Evolutionary conservation across 148 eudicot genomes (phyloP).

Genomic region (Rhododendron williamsianum): DNA sequence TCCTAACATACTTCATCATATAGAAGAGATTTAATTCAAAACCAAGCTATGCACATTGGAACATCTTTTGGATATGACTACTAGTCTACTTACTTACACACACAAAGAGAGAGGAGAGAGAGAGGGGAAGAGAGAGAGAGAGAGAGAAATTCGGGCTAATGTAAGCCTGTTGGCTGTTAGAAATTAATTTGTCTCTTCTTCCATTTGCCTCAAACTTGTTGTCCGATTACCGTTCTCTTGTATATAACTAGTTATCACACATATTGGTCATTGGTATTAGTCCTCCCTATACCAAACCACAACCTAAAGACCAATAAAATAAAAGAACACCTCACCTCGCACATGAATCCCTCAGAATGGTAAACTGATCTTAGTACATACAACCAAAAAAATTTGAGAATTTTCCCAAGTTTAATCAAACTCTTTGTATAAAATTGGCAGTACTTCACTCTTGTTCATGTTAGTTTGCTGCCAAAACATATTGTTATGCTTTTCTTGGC

Average conservation of each 20-base stretch:
- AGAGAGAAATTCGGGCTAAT: neutral
- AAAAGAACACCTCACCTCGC: neutral
- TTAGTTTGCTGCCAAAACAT: too few species aligned
- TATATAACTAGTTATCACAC: neutral
- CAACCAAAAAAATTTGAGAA: neutral
- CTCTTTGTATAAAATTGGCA: neutral
- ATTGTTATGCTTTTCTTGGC: too few species aligned
- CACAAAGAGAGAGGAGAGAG: neutral
- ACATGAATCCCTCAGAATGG: neutral
- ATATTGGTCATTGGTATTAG: neutral
- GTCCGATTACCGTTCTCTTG: neutral
- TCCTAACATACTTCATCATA: neutral
- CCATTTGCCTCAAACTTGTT: neutral
- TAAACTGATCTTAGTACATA: neutral
- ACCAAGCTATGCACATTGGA: neutral
- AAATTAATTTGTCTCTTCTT: neutral
- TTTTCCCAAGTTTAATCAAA: neutral
- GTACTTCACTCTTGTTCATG: too few species aligned
- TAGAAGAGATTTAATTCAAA: neutral
- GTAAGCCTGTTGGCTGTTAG: neutral
- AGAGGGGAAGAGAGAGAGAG: too few species aligned
- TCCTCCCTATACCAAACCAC: neutral
- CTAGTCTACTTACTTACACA: neutral
- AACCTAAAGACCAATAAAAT: neutral
- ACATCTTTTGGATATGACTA: neutral